Base-by-base conservation (phyloP, 2,329 filamentous ascomycete species). In the Botrytis elliptica region DNA sequence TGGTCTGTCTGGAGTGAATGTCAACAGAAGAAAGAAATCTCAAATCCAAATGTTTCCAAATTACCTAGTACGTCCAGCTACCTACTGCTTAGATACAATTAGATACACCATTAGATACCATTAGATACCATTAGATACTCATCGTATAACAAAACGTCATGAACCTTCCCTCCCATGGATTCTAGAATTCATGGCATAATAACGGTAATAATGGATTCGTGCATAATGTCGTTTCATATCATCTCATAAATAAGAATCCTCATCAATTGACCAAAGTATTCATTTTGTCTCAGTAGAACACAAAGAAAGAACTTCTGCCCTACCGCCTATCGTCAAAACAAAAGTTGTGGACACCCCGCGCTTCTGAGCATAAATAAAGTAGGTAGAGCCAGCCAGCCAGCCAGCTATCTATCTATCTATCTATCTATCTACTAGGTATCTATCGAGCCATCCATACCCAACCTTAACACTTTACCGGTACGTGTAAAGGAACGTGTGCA, bases 281-380 rank as follows among this genome's bases (percentile, higher is more conserved):
- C 63, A 20, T 67, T 29, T 38, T 8, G 29, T n/a, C 36, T 36
- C 44, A 52, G 20, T 49, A 36, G 10, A 44, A 22, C 16, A 12
- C 18, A 46, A n/a, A 70, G 55, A 59, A 64, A 40, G 16, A 36
- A 46, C 59, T 71, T 71, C 55, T 49, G 67, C 67, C 38, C 49
- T 60, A 59, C 36, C 69, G 29, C 55, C 68, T 40, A 46, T 49
- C 59, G 33, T 44, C 40, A 36, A 71, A 63, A 49, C 52, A 38
- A 62, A 70, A 70, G 20, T 64, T 64, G 57, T 71, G 69, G 69
- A 46, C 69, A 71, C 69, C 69, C 70, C 70, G 46, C 70, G 52
- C 44, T 72, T 66, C 70, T 44, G 49, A 72, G 62, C 70, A 72
- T 68, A 72, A 72, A 46, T 38, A 71, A 63, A 60, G 42, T 33